Evolutionary conservation across 306 rosid genomes (phyloP).

Genomic region (Lathyrus oleraceus): DNA sequence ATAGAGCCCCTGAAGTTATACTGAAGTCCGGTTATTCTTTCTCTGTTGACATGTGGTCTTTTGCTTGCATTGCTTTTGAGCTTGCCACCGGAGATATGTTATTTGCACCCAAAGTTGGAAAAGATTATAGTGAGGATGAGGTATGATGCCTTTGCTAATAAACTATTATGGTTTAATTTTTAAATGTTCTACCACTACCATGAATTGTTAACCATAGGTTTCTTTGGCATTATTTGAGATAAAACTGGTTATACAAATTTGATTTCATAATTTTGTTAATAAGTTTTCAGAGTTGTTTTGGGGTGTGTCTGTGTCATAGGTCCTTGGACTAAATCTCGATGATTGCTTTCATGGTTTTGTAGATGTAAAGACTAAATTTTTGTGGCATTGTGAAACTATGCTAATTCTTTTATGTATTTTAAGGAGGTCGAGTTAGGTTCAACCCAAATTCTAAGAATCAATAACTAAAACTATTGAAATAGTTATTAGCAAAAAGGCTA

Average conservation of each 20-base stretch:
- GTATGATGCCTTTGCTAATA: constrained; percentile 49
- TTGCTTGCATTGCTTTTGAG: constrained; percentile 90
- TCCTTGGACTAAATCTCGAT: too few species aligned
- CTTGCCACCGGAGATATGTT: constrained; percentile 98
- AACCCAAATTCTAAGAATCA: too few species aligned
- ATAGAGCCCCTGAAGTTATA: constrained; percentile 94
- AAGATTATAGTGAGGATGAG: constrained; percentile 92
- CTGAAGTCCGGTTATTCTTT: constrained; percentile 78
- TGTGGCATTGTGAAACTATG: too few species aligned
- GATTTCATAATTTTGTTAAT: neutral
- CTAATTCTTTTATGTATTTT: too few species aligned
- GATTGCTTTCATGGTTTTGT: too few species aligned
- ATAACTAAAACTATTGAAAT: too few species aligned
- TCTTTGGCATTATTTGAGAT: constrained; percentile 24
- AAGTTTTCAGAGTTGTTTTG: neutral
- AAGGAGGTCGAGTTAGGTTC: too few species aligned
- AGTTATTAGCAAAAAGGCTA: too few species aligned
- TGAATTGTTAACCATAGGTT: constrained; percentile 13
- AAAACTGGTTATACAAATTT: neutral
- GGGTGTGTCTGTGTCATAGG: too few species aligned
- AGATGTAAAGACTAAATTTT: too few species aligned
- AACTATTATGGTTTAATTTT: constrained; percentile 23
- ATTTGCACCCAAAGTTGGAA: constrained; percentile 80
- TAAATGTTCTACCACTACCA: constrained; percentile 5
- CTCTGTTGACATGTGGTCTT: constrained; percentile 94